These are phyloP conservation scores for Naganishia antarctica DNA, from an alignment of 768 basidiomycete species.

Conservation along the genomic window DNA sequence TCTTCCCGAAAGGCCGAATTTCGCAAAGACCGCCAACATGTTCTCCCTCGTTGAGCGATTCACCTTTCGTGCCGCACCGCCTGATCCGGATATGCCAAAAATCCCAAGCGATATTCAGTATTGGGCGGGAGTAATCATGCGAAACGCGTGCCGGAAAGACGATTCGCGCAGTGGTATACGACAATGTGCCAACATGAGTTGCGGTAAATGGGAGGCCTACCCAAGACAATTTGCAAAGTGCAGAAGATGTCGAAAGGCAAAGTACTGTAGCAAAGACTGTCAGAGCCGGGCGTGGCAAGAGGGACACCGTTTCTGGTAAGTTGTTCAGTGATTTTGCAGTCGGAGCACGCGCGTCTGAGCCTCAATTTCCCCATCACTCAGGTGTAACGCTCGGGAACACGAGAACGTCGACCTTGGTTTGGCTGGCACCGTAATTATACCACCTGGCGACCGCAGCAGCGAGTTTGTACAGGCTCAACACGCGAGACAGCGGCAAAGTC, in stretches of 20 bases:
- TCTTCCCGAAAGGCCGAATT: slow-evolving; percentile 44
- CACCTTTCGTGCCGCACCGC: slow-evolving; percentile 84
- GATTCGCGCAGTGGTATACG: slow-evolving; percentile 85
- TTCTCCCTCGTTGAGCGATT: slow-evolving; percentile 95
- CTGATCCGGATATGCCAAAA: slow-evolving; percentile 66
- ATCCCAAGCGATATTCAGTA: slow-evolving; percentile 88
- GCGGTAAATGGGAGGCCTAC: slow-evolving; percentile 87
- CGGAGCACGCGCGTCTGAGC: too few relatives aligned
- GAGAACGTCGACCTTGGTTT: slow-evolving; percentile 22
- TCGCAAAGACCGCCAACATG: slow-evolving; percentile 61
- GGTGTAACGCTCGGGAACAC: slow-evolving; percentile 30
- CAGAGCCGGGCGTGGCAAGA: slow-evolving; percentile 95
- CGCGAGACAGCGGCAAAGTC: slow-evolving; percentile 15
- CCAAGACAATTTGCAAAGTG: slow-evolving; percentile 97
- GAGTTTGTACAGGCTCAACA: slow-evolving; percentile 18
- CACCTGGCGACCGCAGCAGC: slow-evolving; percentile 18
- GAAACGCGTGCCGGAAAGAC: slow-evolving; percentile 97
- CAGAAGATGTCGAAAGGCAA: slow-evolving; percentile 88
- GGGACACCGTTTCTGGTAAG: slow-evolving; percentile 87
- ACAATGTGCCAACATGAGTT: slow-evolving; percentile 98
- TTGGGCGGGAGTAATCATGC: slow-evolving; percentile 99
- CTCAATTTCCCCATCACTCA: too few relatives aligned
- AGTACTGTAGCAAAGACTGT: slow-evolving; percentile 97
- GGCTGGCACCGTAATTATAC: slow-evolving; percentile 29
- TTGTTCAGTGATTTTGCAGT: too few relatives aligned